Base-by-base conservation (phyloP, 148 eudicot species). In the Silene uniflora region DNA sequence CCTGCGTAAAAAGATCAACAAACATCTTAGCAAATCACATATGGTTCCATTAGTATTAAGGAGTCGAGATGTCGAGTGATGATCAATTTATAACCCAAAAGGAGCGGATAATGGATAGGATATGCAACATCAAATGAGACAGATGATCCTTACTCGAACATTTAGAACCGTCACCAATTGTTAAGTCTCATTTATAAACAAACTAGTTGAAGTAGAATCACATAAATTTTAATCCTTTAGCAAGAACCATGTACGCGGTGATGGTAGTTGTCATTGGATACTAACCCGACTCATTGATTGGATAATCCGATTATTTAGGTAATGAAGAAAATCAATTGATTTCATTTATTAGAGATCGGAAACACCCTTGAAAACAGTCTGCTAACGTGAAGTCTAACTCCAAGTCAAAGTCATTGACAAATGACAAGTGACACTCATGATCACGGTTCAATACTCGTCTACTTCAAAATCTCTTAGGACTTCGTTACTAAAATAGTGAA, bases 1-100 rank as follows among this genome's bases (percentile, higher is more conserved):
- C 99, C 99, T 96, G 78, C 62, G 62, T 67, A 25, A 35, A 56
- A 10, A 9, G 11, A 11, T 3, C 49, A 9, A 60, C 3, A 60
- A 60, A 60, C 44, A 7, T 39, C 44, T 6, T 39, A 39, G 44
- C 44, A 7, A 39, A 3, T 39, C 10, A 39, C 44, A 39, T 39
- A 39, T 39, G 0, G 44, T 39, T 39, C 44, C 44, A 2, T 39
- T 39, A 39, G n/a, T n/a, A n/a, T n/a, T n/a, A n/a, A n/a, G n/a
- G n/a, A n/a, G n/a, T n/a, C n/a, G n/a, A n/a, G n/a, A n/a, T n/a
- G n/a, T n/a, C n/a, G n/a, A n/a, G n/a, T n/a, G n/a, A n/a, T n/a
- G n/a, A n/a, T n/a, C n/a, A n/a, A n/a, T n/a, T n/a, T n/a, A n/a
- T n/a, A n/a, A n/a, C n/a, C n/a, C n/a, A n/a, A n/a, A n/a, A 39